Percentiles rank a stretch among this genome's conserved stretches.
phyloP scores from a whole-genome alignment of 2,329 filamentous ascomycete species.

The Chrysoporthe puriensis region DNA sequence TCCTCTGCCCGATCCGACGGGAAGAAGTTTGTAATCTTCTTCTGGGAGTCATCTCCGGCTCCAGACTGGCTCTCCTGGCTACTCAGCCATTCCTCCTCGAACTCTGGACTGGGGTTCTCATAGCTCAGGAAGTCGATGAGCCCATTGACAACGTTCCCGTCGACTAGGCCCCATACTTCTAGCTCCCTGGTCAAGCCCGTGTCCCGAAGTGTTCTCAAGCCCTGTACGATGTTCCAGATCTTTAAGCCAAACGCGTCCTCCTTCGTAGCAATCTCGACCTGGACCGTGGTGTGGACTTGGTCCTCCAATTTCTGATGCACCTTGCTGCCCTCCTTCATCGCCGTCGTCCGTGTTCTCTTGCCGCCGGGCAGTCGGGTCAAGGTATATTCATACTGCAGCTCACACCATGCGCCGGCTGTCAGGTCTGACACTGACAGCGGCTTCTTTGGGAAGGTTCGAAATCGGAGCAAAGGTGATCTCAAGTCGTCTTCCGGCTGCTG shows the following conservation, averaged over 20 bases:
- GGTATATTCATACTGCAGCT: constrained; percentile 90
- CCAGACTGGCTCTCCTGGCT: constrained; percentile 41
- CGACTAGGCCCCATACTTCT: constrained; percentile 82
- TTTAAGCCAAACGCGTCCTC: constrained; percentile 83
- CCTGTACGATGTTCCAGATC: constrained; percentile 91
- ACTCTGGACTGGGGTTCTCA: constrained; percentile 71
- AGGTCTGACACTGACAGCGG: constrained; percentile 87
- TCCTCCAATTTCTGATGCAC: constrained; percentile 86
- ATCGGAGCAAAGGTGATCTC: constrained; percentile 71
- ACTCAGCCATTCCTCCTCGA: constrained; percentile 63
- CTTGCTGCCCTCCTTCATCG: constrained; percentile 81
- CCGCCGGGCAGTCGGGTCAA: constrained; percentile 74
- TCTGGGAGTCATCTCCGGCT: constrained; percentile 33
- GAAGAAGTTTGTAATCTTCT: constrained; percentile 49
- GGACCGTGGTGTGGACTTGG: constrained; percentile 78
- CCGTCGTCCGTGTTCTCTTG: constrained; percentile 72
- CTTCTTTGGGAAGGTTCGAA: constrained; percentile 76
- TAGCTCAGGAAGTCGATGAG: constrained; percentile 87
- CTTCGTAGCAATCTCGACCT: constrained; percentile 70
- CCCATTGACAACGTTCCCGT: constrained; percentile 83
- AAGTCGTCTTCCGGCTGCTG: constrained; percentile 34
- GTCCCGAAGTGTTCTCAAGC: constrained; percentile 72
- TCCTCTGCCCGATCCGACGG: constrained; percentile 28
- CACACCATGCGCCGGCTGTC: constrained; percentile 90
- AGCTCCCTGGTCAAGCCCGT: constrained; percentile 75